phyloP scores from a whole-genome alignment of 2,329 filamentous ascomycete species.

The Colletotrichum tropicale region DNA sequence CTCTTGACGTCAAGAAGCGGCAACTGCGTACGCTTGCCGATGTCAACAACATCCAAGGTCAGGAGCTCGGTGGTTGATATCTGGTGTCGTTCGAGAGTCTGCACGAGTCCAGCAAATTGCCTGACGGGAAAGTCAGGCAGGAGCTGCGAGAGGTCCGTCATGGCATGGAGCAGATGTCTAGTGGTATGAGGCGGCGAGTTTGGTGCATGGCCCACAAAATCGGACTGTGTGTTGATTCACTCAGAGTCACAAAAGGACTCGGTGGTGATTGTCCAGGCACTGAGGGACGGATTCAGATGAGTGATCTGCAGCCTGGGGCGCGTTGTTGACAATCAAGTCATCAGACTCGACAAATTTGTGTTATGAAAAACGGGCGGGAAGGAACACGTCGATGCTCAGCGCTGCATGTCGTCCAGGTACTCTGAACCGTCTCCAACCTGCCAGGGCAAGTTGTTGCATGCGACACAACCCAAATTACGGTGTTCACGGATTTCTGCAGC shows the following conservation, averaged over 20 bases:
- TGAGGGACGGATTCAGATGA: background rate
- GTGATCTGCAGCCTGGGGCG: background rate
- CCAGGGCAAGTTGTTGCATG: background rate
- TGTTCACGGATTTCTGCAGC: background rate
- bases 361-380: background rate
- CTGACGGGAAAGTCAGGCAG: slow-evolving; percentile 79
- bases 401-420: background rate
- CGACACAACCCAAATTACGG: background rate
- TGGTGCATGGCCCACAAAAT: background rate
- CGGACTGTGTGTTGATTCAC: background rate
- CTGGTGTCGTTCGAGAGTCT: slow-evolving; percentile 77
- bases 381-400: background rate
- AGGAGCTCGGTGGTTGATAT: slow-evolving; percentile 86
- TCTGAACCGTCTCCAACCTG: background rate
- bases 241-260: background rate
- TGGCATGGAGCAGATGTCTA: slow-evolving; percentile 40
- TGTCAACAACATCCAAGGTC: slow-evolving; percentile 79
- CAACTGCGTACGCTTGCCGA: slow-evolving; percentile 84
- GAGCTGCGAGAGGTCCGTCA: slow-evolving; percentile 86
- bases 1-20: slow-evolving; percentile 81
- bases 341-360: background rate
- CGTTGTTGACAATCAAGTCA: background rate
- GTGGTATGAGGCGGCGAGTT: background rate
- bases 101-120: slow-evolving; percentile 76
- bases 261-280: background rate